Conservation (phyloP, 2,329 filamentous ascomycete genomes). For the Chrysosporium queenslandicum region DNA sequence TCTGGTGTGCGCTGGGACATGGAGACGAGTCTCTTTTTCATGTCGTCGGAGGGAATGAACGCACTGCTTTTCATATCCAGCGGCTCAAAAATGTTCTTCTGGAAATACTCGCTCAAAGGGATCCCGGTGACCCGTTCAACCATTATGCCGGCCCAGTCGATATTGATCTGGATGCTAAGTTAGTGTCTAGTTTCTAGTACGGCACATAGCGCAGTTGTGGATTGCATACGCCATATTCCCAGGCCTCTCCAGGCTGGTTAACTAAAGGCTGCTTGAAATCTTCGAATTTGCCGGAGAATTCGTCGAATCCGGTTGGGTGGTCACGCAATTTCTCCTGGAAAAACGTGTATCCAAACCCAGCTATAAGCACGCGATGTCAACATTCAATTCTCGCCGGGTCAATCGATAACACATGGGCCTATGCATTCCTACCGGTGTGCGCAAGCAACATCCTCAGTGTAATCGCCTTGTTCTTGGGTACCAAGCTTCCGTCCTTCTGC, state of each 20-base stretch:
- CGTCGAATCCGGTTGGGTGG: conserved; percentile 34
- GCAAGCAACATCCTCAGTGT: conserved; percentile 50
- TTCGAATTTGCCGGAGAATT: conserved; percentile 49
- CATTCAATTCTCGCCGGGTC: too few species aligned
- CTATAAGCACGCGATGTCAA: conserved; percentile 20
- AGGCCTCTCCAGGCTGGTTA: conserved; percentile 53
- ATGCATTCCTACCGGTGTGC: conserved; percentile 35
- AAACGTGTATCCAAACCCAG: conserved; percentile 51
- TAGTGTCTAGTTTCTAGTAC: too few species aligned
- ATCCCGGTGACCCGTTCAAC: conserved; percentile 40
- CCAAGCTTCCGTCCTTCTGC: conserved; percentile 26
- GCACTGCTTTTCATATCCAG: conserved; percentile 43
- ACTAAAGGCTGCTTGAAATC: conserved; percentile 48
- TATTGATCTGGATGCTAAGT: too few species aligned
- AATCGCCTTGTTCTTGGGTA: conserved; percentile 41
- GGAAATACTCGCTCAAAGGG: conserved; percentile 42
- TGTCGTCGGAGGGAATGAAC: conserved; percentile 48
- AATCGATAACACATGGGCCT: too few species aligned
- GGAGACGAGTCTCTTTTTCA: conserved; percentile 46
- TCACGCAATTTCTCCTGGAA: conserved; percentile 43
- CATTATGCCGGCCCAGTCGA: conserved; percentile 47
- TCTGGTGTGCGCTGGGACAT: conserved; percentile 47
- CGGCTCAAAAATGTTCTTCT: conserved; percentile 41
- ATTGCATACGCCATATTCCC: conserved; percentile 48
- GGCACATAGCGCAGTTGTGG: conserved; percentile 9